Base-by-base conservation (phyloP, 768 basidiomycete species). In the Russula lepida region DNA sequence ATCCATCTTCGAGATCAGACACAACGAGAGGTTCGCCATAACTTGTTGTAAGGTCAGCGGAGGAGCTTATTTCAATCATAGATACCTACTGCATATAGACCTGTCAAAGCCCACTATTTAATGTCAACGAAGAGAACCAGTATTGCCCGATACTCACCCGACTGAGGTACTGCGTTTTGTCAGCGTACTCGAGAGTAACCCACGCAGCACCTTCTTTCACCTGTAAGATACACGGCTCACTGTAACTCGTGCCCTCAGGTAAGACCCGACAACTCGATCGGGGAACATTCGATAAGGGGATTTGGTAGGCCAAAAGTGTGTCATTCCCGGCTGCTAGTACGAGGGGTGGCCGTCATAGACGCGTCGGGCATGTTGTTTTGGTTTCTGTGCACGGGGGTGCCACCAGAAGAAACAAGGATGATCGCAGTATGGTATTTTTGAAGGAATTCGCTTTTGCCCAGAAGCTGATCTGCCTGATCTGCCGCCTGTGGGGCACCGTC, bases 171-270 rank as follows among this genome's bases (percentile, higher is more conserved):
- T 94, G 95, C 35, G 35, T 57, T 39, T 57, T 57, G 27, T 57
- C 56, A 53, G 91, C 79, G 72, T 93, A 98, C 74, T 98, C 95
- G 66, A 98, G 77, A 3, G 94, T 91, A 50, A 91, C 88, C 94
- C 93, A 97, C n/a, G 94, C 85, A 25, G 91, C 89, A 32, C 97
- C 97, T 67, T 98, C 94, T 70, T 91, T 89, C 68, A 91, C 83
- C 63, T 93, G 88, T 81, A 95, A 86, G 68, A 98, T 91, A 58
- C 84, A 80, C 12, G 95, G 93, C 69, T 94, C 92, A 2, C 94
- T 97, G 72, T 98, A 95, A 69, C 87, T 89, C n/a, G 88, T 90
- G 46, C 92, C 93, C 72, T 95, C 93, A 8, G 93, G 93, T 70
- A 99, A 99, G 44, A 98, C 78, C 92, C 95, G 55, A 98, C 88